phyloP scores from a whole-genome alignment of 768 basidiomycete species.

The Boletus coccyginus region DNA sequence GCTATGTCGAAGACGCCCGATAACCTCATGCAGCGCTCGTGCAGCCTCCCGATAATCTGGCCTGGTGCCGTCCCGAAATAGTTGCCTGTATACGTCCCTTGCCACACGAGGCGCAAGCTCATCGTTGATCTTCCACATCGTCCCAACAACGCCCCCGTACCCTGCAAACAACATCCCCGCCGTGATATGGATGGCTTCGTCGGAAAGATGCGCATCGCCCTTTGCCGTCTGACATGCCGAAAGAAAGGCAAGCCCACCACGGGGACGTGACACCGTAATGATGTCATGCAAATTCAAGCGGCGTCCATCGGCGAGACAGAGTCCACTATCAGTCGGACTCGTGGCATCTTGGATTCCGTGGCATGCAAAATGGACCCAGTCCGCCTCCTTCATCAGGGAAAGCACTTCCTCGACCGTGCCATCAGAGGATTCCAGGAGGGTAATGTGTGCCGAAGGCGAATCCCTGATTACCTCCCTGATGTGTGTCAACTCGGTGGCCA shows the following conservation, averaged over 20 bases:
- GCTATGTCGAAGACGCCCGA: background rate
- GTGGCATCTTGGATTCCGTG: background rate
- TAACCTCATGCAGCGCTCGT: background rate
- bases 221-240: background rate
- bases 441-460: background rate
- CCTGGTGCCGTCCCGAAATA: background rate
- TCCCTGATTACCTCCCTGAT: too few species aligned
- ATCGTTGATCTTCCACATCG: slow-evolving; percentile 6
- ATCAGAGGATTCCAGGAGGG: background rate
- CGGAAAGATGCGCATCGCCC: background rate
- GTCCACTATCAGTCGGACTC: too few species aligned
- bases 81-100: slow-evolving; percentile 27
- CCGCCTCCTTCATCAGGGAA: background rate
- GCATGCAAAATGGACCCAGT: slow-evolving; percentile 1
- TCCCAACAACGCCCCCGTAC: slow-evolving; percentile 13
- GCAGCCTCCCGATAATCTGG: slow-evolving; percentile 5
- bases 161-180: slow-evolving; percentile 14
- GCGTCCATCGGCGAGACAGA: background rate
- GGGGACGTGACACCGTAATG: background rate
- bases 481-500: too few species aligned
- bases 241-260: background rate
- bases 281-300: background rate
- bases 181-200: background rate
- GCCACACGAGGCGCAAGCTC: slow-evolving; percentile 34
- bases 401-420: slow-evolving; percentile 13